Evolutionary conservation across 768 basidiomycete genomes (phyloP).

Genomic region (Gymnopilus dilepis): DNA sequence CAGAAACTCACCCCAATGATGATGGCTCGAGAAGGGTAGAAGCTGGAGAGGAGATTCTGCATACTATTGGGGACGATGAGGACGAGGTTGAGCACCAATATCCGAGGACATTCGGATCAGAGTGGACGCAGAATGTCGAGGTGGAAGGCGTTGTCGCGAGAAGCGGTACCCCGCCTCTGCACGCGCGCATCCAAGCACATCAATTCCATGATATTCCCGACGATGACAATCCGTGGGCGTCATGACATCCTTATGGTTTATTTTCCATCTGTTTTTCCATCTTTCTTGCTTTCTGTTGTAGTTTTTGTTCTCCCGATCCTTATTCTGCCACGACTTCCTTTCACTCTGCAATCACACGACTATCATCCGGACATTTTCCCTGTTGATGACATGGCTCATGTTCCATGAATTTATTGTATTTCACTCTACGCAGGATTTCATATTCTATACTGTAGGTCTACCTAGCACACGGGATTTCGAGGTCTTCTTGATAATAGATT

Average conservation of each 20-base stretch:
- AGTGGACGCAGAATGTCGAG: conserved; percentile 21
- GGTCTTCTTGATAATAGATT: not conserved
- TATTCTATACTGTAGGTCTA: conserved; percentile 2
- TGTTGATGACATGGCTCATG: not conserved
- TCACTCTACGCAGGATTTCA: not conserved
- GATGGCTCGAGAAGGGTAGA: conserved; percentile 36
- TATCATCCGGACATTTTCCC: not conserved
- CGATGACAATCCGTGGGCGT: conserved; percentile 68
- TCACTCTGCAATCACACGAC: not conserved
- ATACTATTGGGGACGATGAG: conserved; percentile 38
- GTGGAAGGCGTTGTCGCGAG: conserved; percentile 38
- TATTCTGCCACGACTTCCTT: not conserved
- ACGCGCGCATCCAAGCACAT: conserved; percentile 41
- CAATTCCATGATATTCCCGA: conserved; percentile 41
- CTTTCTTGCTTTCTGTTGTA: conserved; percentile 7
- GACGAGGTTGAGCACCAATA: conserved; percentile 38
- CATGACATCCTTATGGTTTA: conserved; percentile 18
- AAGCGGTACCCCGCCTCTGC: conserved; percentile 49
- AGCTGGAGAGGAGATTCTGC: conserved; percentile 46
- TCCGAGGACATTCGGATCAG: conserved; percentile 16
- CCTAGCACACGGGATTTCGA: not conserved
- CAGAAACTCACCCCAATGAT: conserved; percentile 31
- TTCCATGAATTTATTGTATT: not conserved
- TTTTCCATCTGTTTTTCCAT: conserved; percentile 19
- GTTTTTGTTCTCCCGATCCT: not conserved